Conservation (phyloP, 164 flowering plant genomes). For the Euptelea pleiosperma region DNA sequence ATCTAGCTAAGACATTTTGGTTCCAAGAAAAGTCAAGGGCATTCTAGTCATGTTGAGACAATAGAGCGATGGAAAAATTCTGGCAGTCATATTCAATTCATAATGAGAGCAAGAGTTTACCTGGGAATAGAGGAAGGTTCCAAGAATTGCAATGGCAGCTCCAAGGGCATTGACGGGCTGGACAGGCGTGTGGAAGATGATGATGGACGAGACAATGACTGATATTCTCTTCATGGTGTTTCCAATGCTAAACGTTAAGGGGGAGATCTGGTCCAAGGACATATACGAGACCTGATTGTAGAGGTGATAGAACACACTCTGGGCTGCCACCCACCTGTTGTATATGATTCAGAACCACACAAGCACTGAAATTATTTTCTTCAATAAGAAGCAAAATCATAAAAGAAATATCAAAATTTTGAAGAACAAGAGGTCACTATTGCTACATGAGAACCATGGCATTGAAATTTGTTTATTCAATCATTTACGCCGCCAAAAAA, state of each 20-base stretch:
- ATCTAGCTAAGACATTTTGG: not conserved
- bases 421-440: not conserved
- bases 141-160: constrained; percentile 87
- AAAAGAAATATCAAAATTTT: not conserved
- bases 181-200: constrained; percentile 88
- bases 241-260: constrained; percentile 92
- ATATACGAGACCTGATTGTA: constrained; percentile 94
- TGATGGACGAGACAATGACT: constrained; percentile 93
- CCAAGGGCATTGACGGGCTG: constrained; percentile 90
- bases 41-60: not conserved
- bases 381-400: constrained; percentile 6
- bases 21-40: not conserved
- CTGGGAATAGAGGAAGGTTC: constrained; percentile 97
- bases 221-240: constrained; percentile 95
- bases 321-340: constrained; percentile 89
- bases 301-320: constrained; percentile 85
- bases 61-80: not conserved
- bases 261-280: constrained; percentile 89
- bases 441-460: not conserved
- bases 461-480: not conserved
- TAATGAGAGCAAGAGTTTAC: constrained; percentile 28
- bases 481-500: not conserved
- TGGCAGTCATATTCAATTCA: constrained; percentile 5
- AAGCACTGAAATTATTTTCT: constrained; percentile 9
- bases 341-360: constrained; percentile 22